Conservation (phyloP, 2,329 filamentous ascomycete species). For the Colletotrichum caudatum region DNA sequence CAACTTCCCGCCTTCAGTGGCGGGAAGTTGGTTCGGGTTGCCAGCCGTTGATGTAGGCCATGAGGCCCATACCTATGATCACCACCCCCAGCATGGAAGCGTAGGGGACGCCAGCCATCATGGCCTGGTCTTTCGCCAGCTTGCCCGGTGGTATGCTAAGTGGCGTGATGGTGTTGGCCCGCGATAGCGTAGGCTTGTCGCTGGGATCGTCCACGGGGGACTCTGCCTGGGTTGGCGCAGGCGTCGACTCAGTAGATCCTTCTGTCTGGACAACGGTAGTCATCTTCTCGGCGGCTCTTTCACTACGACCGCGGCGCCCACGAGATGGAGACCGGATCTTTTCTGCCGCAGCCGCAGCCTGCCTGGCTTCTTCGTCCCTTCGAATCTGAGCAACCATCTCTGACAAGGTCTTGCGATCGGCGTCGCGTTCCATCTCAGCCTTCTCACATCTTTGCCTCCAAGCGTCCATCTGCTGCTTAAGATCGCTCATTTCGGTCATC, state of each 20-base stretch:
- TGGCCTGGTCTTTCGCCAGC: conserved; percentile 57
- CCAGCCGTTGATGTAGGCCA: conserved; percentile 90
- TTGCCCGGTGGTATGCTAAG: conserved; percentile 54
- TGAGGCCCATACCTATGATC: conserved; percentile 82
- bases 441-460: conserved; percentile 83
- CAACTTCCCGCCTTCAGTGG: conserved; percentile 43
- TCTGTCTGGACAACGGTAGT: conserved; percentile 15
- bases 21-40: conserved; percentile 62
- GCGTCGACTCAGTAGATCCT: conserved; percentile 23
- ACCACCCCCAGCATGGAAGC: conserved; percentile 87
- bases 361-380: conserved; percentile 70
- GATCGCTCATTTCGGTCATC: conserved; percentile 81
- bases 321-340: conserved; percentile 55
- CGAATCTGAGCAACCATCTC: conserved; percentile 91
- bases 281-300: conserved; percentile 25
- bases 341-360: conserved; percentile 55
- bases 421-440: conserved; percentile 82
- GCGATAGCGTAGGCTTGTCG: conserved; percentile 59
- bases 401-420: conserved; percentile 79
- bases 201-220: conserved; percentile 50
- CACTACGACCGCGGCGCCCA: conserved; percentile 42
- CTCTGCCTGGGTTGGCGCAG: conserved; percentile 36
- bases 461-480: conserved; percentile 82
- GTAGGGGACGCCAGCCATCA: conserved; percentile 75
- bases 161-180: conserved; percentile 63